phyloP scores from a whole-genome alignment of 768 basidiomycete species.

The Amylocystis lapponica region DNA sequence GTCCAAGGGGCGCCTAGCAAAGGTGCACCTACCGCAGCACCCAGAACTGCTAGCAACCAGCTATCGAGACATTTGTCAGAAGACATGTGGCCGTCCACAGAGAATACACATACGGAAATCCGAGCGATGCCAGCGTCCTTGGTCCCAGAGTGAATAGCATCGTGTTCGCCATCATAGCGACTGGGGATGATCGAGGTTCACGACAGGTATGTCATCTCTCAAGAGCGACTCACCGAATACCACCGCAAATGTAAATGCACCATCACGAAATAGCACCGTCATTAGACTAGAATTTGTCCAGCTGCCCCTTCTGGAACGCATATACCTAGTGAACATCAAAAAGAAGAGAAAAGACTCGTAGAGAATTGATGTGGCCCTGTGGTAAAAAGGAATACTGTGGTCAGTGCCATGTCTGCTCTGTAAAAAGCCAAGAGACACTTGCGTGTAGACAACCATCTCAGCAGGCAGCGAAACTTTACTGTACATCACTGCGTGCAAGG shows the following conservation, averaged over 20 bases:
- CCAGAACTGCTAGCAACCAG: constrained; percentile 9
- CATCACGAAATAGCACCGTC: constrained; percentile 14
- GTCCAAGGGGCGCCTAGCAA: no score
- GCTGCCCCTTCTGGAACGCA: constrained; percentile 5
- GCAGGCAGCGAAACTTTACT: constrained; percentile 2
- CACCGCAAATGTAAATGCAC: constrained; percentile 14
- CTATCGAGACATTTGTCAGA: neutral
- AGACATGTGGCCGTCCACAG: neutral
- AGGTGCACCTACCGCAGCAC: constrained; percentile 9
- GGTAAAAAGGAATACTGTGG: neutral
- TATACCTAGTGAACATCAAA: constrained; percentile 11
- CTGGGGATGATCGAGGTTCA: neutral
- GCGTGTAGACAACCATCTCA: constrained; percentile 8
- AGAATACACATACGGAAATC: constrained; percentile 9
- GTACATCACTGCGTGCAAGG: no score
- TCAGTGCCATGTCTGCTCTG: neutral
- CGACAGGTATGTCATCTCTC: neutral
- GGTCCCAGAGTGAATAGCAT: constrained; percentile 11
- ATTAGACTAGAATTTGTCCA: constrained; percentile 9
- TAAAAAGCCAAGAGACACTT: neutral
- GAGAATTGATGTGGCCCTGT: constrained; percentile 7
- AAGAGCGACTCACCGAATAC: constrained; percentile 15
- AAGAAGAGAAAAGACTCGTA: constrained; percentile 15
- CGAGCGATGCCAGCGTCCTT: constrained; percentile 6
- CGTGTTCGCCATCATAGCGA: constrained; percentile 9